Evolutionary conservation across 1,139 yeast genomes (phyloP), one percentile per base, ranked within the genome.

Genomic region (Yamadazyma sp.): DNA sequence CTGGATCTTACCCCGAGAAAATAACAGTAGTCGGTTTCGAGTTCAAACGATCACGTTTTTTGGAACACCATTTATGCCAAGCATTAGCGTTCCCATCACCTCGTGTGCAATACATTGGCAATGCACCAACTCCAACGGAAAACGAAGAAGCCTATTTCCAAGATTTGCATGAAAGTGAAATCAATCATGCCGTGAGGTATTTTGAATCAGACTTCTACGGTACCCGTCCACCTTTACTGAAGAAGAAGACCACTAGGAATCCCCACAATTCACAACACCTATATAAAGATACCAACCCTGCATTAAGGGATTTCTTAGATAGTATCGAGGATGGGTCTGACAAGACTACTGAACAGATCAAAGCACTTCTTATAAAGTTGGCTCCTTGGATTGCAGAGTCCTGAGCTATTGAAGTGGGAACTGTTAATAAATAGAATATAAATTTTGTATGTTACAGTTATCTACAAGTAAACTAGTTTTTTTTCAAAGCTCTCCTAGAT

Each of bases 11-110:
- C 47, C 95, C 95, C 0, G 39, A 53, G 1, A 51, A 50, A 2
- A 64, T 86, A 2, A 75, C 80, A 0, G 69, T 87, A 5, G 75
- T 81, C 5, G 95, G 95, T 3, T 85, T 85, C 56, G 88, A 79
- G 37, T 87, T 87, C 60, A 87, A 87, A 53, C 61, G 77, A 38
- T 54, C 59, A 14, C 64, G 96, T 38, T 87, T 86, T 52, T 40
- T 75, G 10, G 53, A 73, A 0, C 59, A 69, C 29, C 96, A 87
- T 61, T 67, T 84, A 31, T 36, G 43, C 4, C 54, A 59, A 20
- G 81, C 83, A 0, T 52, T 83, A 37, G 54, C 56, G 4, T 70
- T 63, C 43, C 71, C 77, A 0, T 34, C 40, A 1, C 51, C 50
- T 0, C 53, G 50, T 9, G 67, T 75, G 2, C 50, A 61, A 3